These are phyloP conservation scores for Botrytis cinerea DNA, from an alignment of 2,329 filamentous ascomycete genomes.

Conservation along the genomic window DNA sequence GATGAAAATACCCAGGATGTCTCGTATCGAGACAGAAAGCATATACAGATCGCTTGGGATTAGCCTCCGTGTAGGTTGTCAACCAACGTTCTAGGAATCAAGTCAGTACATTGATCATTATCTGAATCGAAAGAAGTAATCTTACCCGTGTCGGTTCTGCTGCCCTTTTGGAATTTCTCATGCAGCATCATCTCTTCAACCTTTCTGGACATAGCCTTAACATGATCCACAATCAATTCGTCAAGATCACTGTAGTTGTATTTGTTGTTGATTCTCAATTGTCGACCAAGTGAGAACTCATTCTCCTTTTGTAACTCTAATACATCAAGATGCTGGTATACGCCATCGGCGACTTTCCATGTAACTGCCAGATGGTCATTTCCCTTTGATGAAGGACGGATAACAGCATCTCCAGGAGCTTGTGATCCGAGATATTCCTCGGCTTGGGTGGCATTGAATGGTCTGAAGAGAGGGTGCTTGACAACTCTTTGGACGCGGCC, in stretches of 20 bases:
- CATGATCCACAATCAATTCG: slow-evolving; percentile 94
- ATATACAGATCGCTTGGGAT: slow-evolving; percentile 90
- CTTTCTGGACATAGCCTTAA: slow-evolving; percentile 97
- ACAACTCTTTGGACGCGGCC: slow-evolving; percentile 91
- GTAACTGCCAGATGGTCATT: slow-evolving; percentile 94
- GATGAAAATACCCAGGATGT: slow-evolving; percentile 89
- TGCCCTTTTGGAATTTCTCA: slow-evolving; percentile 88
- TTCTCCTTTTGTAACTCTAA: slow-evolving; percentile 96
- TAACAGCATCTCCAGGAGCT: slow-evolving; percentile 85
- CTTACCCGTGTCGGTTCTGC: slow-evolving; percentile 81
- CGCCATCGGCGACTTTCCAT: slow-evolving; percentile 94
- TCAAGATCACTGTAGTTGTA: slow-evolving; percentile 95
- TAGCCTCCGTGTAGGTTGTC: slow-evolving; percentile 92
- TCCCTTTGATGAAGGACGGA: slow-evolving; percentile 92
- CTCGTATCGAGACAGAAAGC: slow-evolving; percentile 93
- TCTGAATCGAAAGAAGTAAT: slow-evolving; percentile 31
- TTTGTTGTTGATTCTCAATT: slow-evolving; percentile 81
- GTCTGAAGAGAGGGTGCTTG: slow-evolving; percentile 94
- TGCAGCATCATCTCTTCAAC: slow-evolving; percentile 94
- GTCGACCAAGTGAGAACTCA: slow-evolving; percentile 88
- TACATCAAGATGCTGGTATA: slow-evolving; percentile 98
- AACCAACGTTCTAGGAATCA: slow-evolving; percentile 79
- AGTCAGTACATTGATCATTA: slow-evolving; percentile 17
- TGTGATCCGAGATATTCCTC: slow-evolving; percentile 91
- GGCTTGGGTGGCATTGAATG: slow-evolving; percentile 88